phyloP scores from a whole-genome alignment of 495 filamentous ascomycete genomes.

The Pyrenula massariospora region DNA sequence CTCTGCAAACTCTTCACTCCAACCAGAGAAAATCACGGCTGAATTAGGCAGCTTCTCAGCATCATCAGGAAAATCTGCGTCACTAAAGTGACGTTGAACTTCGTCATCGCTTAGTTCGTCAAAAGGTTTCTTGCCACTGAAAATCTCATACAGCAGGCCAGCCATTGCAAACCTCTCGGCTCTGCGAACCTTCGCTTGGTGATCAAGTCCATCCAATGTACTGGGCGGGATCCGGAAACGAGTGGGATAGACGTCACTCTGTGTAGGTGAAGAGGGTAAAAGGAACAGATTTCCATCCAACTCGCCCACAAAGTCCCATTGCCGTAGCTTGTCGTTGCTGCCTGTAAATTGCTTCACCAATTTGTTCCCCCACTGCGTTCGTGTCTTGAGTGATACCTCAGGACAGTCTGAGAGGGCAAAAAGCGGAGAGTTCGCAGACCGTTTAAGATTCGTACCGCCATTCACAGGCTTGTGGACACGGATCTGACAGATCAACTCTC shows the following conservation, averaged over 20 bases:
- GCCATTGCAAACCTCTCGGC: slow-evolving; percentile 8
- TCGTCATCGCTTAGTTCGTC: slow-evolving; percentile 7
- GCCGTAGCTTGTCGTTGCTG: too few species aligned
- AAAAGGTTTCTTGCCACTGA: slow-evolving; percentile 6
- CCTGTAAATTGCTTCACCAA: too few species aligned
- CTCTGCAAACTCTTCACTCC: slow-evolving; percentile 8
- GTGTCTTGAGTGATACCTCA: too few species aligned
- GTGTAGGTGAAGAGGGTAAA: too few species aligned
- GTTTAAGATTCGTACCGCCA: too few species aligned
- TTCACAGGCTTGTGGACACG: too few species aligned
- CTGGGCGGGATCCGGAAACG: slow-evolving; percentile 5
- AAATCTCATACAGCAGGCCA: slow-evolving; percentile 10
- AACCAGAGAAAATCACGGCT: slow-evolving; percentile 5
- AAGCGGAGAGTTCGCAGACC: too few species aligned
- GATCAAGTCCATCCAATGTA: slow-evolving; percentile 2
- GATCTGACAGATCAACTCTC: too few species aligned
- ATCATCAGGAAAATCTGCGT: slow-evolving; percentile 9
- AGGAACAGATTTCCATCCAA: too few species aligned
- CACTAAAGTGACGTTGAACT: slow-evolving; percentile 5
- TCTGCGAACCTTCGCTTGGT: slow-evolving; percentile 4
- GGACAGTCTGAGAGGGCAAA: too few species aligned
- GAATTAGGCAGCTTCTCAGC: slow-evolving; percentile 4
- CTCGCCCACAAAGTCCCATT: too few species aligned
- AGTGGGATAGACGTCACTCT: slow-evolving; percentile 4
- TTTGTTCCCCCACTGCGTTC: too few species aligned